Percentiles rank a stretch among this genome's conserved stretches.
Conservation (phyloP, 805 yeast species). For the Candida schatavii region DNA sequence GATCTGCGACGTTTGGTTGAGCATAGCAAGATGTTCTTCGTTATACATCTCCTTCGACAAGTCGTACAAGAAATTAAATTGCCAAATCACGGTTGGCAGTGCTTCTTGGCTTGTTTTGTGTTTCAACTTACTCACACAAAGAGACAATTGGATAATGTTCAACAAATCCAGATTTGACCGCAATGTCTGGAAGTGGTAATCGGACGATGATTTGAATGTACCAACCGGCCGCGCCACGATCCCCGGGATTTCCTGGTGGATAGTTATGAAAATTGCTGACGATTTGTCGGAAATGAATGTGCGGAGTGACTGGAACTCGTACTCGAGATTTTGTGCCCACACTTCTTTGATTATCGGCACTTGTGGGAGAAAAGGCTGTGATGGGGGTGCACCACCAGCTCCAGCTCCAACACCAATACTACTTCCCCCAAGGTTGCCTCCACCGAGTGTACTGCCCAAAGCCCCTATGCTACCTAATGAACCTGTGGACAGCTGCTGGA, state of each 20-base stretch:
- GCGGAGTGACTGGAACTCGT: slow-evolving; percentile 62
- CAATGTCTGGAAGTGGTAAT: slow-evolving; percentile 94
- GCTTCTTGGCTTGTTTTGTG: slow-evolving; percentile 21
- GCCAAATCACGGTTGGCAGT: slow-evolving; percentile 74
- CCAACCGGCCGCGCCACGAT: slow-evolving; percentile 96
- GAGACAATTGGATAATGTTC: slow-evolving; percentile 72
- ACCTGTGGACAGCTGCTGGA: slow-evolving; percentile 7
- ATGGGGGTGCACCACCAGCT: background rate
- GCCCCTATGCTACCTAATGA: slow-evolving; percentile 5
- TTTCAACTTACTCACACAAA: slow-evolving; percentile 38
- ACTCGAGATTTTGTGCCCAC: slow-evolving; percentile 67
- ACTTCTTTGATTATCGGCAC: slow-evolving; percentile 63
- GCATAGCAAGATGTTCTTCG: slow-evolving; percentile 75
- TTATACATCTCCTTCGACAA: slow-evolving; percentile 79
- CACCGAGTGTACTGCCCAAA: slow-evolving; percentile 10
- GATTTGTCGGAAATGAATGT: slow-evolving; percentile 52
- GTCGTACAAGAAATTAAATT: slow-evolving; percentile 87
- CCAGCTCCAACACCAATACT: background rate
- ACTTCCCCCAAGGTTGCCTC: slow-evolving; percentile 11
- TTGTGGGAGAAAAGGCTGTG: slow-evolving; percentile 1
- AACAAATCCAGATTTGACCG: slow-evolving; percentile 87
- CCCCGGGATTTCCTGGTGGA: slow-evolving; percentile 94
- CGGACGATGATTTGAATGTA: slow-evolving; percentile 80
- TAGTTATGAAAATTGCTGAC: slow-evolving; percentile 50
- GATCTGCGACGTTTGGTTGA: slow-evolving; percentile 74